Base-by-base conservation (phyloP, 2,329 filamentous ascomycete species). In the Stagonosporopsis chrysanthemi region DNA sequence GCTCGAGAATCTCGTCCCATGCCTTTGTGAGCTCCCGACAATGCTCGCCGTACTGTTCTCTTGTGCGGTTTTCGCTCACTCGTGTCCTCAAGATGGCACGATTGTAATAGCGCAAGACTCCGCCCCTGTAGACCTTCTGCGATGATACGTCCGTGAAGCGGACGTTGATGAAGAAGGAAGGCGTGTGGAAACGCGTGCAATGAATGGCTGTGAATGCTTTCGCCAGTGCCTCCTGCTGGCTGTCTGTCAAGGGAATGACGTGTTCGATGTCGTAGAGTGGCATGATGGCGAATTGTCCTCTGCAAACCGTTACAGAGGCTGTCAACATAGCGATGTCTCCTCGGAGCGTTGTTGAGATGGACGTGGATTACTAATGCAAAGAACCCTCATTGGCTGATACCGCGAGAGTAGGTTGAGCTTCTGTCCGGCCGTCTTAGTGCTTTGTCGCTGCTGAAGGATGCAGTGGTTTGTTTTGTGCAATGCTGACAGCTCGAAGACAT, bases 201-300 rank as follows among this genome's bases (percentile, higher is more conserved):
- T 49, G 39, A 1, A 49, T 43, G 8, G 24, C 36, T 12, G 45
- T 55, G 9, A 44, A 55, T 6, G 45, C 38, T 22, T 49, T 38
- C 17, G 52, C 52, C 15, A 55, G 31, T 7, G 40, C 44, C 23
- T 48, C 44, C 23, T 49, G 52, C 17, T 55, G 52, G 12, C 9
- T 26, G 3, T 43, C 44, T 11, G 29, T 55, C 31, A 55, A 22
- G 3, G 39, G 45, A n/a, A 49, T 31, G 17, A 44, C 45, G 39
- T 49, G 26, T 41, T 49, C 45, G 19, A 55, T 55, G 11, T 55
- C 45, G 31, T 55, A 55, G 9, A 55, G 26, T n/a, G 39, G 52
- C 52, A 55, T 55, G 9, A 24, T 23, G 19, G 4, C 35, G 2
- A 19, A 2, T 2, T 11, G 1, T 7, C 14, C 7, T 22, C 1